Evolutionary conservation across 2,329 filamentous ascomycete species (phyloP), one percentile per base, ranked within the genome.

Genomic region (Penicillium thymicola): DNA sequence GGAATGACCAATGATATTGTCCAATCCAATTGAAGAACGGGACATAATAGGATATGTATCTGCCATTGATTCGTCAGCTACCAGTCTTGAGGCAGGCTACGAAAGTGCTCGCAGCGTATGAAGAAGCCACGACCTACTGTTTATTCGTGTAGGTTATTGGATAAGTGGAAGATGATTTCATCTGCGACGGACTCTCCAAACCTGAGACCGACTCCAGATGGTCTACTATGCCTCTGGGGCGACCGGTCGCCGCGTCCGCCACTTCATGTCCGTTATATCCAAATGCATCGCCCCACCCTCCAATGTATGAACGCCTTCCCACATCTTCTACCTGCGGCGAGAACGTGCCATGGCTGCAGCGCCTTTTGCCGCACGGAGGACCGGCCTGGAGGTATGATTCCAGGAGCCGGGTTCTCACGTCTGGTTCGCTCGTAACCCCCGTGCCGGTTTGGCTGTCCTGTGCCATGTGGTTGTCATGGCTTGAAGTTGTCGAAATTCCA

Each of bases 31-130:
- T 92, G 63, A 96, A 78, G 59, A 92, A 90, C 0, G 94, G 94
- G 44, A 99, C 80, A 71, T 99, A 99, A 78, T 99, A 97, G 4
- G 88, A 86, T 59, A 97, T 75, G 71, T 97, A 97, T 85, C 89
- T 92, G 58, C 16, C 51, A 36, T 34, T 13, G 13, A 32, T 30
- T 47, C 40, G 52, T 64, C 52, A 61, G 63, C 57, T 36, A 34
- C 28, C 8, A 38, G 25, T 2, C 16, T 37, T 25, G n/a, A 18
- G 2, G 16, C 27, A 42, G 42, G 48, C 56, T 51, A 55, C 23
- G 50, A 40, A 38, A 37, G 13, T 47, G 42, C 52, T 50, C 16
- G 41, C n/a, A 42, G 25, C 5, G 7, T 18, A 10, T n/a, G 54
- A 25, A 51, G 18, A 28, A 18, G 7, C 34, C 23, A 23, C 9